phyloP scores from a whole-genome alignment of 371 early-diverging fungal genomes.

The Apophysomyces variabilis region DNA sequence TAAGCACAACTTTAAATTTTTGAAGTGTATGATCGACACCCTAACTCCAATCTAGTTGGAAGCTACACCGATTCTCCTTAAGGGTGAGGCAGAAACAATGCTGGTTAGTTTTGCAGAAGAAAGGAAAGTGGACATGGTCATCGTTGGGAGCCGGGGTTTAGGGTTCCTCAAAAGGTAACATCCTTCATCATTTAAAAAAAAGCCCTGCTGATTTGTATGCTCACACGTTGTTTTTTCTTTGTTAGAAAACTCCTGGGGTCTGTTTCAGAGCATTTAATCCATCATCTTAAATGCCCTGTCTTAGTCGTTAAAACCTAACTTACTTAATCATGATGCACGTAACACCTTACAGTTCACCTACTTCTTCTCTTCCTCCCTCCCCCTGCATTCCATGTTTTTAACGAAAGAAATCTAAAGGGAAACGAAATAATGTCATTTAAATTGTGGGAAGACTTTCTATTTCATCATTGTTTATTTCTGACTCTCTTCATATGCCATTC shows the following conservation, averaged over 20 bases:
- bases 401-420: not conserved
- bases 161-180: slow-evolving; percentile 38
- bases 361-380: not conserved
- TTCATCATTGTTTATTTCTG: slow-evolving; percentile 2
- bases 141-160: slow-evolving; percentile 31
- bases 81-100: slow-evolving; percentile 35
- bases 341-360: not conserved
- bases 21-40: not conserved
- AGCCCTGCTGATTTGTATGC: slow-evolving; percentile 1
- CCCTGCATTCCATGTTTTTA: not conserved
- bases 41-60: slow-evolving; percentile 19
- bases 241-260: slow-evolving; percentile 34
- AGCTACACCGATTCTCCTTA: slow-evolving; percentile 23
- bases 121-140: slow-evolving; percentile 28
- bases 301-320: slow-evolving; percentile 21
- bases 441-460: not conserved
- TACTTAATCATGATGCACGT: not conserved
- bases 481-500: not conserved
- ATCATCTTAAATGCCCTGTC: slow-evolving; percentile 31
- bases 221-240: not conserved
- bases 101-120: slow-evolving; percentile 30
- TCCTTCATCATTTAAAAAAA: not conserved
- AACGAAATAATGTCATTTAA: not conserved
- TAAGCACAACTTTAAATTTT: slow-evolving; percentile 19
- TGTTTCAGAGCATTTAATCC: slow-evolving; percentile 34